Conservation (phyloP, 202 grass and related monocot genomes). For the Cymbopogon flexuosus region DNA sequence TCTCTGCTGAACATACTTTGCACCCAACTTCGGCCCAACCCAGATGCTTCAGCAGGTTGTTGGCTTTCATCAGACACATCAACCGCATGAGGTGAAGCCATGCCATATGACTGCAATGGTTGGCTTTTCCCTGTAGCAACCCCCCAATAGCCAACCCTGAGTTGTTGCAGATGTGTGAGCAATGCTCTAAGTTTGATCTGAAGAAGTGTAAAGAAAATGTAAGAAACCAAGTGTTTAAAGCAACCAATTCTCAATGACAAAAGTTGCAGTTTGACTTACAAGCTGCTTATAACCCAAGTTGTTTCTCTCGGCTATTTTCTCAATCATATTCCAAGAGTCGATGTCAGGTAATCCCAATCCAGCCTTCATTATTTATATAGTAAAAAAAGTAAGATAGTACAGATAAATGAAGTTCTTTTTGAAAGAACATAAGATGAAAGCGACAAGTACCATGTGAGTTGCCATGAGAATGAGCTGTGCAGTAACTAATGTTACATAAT, state of each 20-base stretch:
- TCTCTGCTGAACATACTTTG: constrained; percentile 99
- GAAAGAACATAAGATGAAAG: constrained; percentile 29
- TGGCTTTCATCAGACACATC: constrained; percentile 87
- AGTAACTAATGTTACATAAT: constrained; percentile 88
- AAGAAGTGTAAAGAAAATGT: constrained; percentile 26
- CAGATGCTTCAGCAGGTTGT: constrained; percentile 89
- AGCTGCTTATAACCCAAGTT: constrained; percentile 97
- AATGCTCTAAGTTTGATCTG: constrained; percentile 96
- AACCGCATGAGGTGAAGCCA: constrained; percentile 71
- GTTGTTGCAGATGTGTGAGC: constrained; percentile 94
- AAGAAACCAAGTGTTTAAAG: constrained; percentile 26
- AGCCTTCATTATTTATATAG: constrained; percentile 52
- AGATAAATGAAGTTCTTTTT: constrained; percentile 10
- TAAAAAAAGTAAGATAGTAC: constrained; percentile 33
- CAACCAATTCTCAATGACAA: constrained; percentile 5
- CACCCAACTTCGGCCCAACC: constrained; percentile 89
- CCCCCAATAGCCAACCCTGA: constrained; percentile 92
- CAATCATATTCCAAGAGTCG: constrained; percentile 99
- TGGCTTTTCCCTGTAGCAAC: constrained; percentile 55
- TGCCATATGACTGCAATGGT: constrained; percentile 48
- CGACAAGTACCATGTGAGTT: constrained; percentile 83
- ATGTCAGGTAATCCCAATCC: constrained; percentile 86
- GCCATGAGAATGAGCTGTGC: constrained; percentile 90
- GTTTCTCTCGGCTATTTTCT: constrained; percentile 98
- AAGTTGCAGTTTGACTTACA: constrained; percentile 56